Conservation (phyloP, 257 asterid species). For the Nicotiana paniculata region DNA sequence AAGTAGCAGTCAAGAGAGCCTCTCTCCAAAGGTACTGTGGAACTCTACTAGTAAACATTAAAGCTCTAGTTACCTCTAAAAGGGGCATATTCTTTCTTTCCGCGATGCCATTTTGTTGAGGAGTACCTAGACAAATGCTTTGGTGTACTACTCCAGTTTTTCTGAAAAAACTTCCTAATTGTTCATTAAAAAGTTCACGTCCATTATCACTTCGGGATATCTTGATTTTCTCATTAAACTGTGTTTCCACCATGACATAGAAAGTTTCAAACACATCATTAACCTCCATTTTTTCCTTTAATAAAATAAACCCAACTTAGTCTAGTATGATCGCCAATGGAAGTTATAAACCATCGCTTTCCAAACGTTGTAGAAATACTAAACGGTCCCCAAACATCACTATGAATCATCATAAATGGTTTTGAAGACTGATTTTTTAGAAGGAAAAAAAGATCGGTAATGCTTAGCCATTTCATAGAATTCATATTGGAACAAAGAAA, state of each 20-base stretch:
- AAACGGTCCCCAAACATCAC: neutral
- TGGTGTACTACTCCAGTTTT: neutral
- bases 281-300: neutral
- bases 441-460: neutral
- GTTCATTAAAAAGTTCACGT: neutral
- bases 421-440: neutral
- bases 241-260: neutral
- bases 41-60: neutral
- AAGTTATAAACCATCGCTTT: neutral
- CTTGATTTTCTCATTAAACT: neutral
- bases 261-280: neutral
- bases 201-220: neutral
- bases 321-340: conserved; percentile 2
- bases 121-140: neutral
- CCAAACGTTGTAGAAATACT: neutral
- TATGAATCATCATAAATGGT: neutral
- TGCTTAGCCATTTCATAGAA: neutral
- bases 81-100: neutral
- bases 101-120: neutral
- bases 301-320: neutral
- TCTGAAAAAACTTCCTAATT: neutral
- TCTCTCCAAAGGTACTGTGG: neutral
- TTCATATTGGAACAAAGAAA: conserved; percentile 1
- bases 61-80: neutral
- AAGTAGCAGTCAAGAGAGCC: neutral